Evolutionary conservation across 805 yeast species (phyloP).

Genomic region (Sugiyamaella chiloensis): DNA sequence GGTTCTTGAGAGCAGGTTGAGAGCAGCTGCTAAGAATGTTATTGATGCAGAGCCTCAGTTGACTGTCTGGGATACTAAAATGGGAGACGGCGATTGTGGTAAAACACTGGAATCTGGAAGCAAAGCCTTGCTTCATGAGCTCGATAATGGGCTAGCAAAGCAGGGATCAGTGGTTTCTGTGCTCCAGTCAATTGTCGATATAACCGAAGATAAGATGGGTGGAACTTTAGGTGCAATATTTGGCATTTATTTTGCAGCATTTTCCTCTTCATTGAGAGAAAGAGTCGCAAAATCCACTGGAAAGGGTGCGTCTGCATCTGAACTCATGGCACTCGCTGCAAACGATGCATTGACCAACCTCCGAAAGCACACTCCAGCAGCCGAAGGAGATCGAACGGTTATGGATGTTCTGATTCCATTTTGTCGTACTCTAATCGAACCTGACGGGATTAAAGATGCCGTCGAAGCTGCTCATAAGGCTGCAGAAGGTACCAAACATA

Average conservation of each 20-base stretch:
- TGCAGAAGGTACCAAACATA: constrained; percentile 65
- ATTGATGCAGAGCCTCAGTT: constrained; percentile 71
- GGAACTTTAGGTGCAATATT: constrained; percentile 94
- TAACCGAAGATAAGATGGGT: constrained; percentile 86
- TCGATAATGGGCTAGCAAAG: constrained; percentile 37
- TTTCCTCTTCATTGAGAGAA: constrained; percentile 43
- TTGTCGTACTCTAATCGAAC: constrained; percentile 51
- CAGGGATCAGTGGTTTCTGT: constrained; percentile 44
- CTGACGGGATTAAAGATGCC: constrained; percentile 55
- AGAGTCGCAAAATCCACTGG: constrained; percentile 13
- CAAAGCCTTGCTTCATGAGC: constrained; percentile 55
- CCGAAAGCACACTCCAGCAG: constrained; percentile 80
- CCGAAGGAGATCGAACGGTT: constrained; percentile 82
- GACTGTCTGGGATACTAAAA: constrained; percentile 77
- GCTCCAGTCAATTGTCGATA: constrained; percentile 64
- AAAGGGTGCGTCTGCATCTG: constrained; percentile 19
- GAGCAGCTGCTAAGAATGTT: constrained; percentile 31
- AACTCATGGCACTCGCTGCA: constrained; percentile 25
- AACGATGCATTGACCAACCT: constrained; percentile 62
- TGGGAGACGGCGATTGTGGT: constrained; percentile 97
- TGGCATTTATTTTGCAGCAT: constrained; percentile 76
- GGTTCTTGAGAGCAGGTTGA: constrained; percentile 32
- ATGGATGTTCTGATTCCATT: constrained; percentile 87
- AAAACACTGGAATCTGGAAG: constrained; percentile 83
- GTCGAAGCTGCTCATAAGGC: constrained; percentile 67